Evolutionary conservation across 768 basidiomycete species (phyloP), one percentile per base, ranked within the genome.

Genomic region (Ephemerocybe angulata): DNA sequence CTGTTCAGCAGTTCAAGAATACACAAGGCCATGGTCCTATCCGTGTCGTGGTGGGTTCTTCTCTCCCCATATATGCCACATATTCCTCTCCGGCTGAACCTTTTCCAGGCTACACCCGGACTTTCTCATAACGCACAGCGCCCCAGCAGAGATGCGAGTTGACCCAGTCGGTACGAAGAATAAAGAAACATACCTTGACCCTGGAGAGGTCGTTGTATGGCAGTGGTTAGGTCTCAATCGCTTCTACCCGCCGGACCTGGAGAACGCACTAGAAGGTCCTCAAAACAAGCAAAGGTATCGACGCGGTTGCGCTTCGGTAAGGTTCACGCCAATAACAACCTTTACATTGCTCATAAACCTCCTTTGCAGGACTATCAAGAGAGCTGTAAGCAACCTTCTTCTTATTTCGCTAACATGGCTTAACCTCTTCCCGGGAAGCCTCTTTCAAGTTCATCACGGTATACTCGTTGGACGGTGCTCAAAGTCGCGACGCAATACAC

Each of bases 11-110:
- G 81, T 38, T 75, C 79, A 25, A 71, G 75, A 28, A 74, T 92
- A 12, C 88, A 90, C 60, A 82, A 80, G 59, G 81, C 85, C 15
- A 75, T 83, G 8, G 78, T 88, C 1, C 64, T 84, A 19, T 86
- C 86, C 2, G 71, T 90, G 1, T 68, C 74, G 33, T 91, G 89
- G 89, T n/a, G n/a, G n/a, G n/a, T n/a, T n/a, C n/a, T n/a, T n/a
- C n/a, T n/a, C n/a, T n/a, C n/a, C n/a, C n/a, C n/a, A n/a, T 86
- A 57, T 17, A 69, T 53, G 1, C 1, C 10, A 38, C 51, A 19
- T 10, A 54, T 40, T 6, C 27, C 3, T 17, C 13, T 52, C 21
- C 3, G 17, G 31, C 12, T 1, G 29, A 25, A 11, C 37, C 25
- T n/a, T 41, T 49, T 29, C 24, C 53, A 89, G 87, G 87, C 59